phyloP scores from a whole-genome alignment of 371 early-diverging fungal species.

The Blastocladiella emersonii region DNA sequence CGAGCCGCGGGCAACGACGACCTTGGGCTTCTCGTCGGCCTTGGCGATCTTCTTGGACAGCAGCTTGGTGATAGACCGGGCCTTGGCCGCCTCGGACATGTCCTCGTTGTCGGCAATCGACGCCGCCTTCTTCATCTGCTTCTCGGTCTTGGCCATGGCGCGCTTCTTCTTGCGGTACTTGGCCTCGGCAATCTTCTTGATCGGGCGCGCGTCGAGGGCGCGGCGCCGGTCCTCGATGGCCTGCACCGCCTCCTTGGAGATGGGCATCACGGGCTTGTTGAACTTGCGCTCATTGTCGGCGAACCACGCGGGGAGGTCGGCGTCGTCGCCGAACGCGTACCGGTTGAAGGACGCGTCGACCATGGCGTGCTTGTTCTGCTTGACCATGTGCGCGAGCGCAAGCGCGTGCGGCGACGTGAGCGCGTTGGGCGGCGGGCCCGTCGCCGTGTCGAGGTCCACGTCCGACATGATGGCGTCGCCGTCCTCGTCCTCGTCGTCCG shows the following conservation, averaged over 20 bases:
- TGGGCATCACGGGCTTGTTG: constrained; percentile 73
- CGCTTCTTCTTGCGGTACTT: constrained; percentile 88
- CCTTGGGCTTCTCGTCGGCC: constrained; percentile 52
- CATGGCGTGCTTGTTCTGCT: constrained; percentile 40
- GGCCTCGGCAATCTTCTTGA: constrained; percentile 97
- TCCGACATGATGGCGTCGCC: constrained; percentile 48
- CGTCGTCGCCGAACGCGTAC: constrained; percentile 71
- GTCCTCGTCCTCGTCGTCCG: constrained; percentile 31
- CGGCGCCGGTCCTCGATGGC: constrained; percentile 61
- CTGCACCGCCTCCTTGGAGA: constrained; percentile 88
- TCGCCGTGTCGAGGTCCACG: constrained; percentile 32
- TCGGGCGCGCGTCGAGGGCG: constrained; percentile 87
- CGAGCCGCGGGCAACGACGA: constrained; percentile 82
- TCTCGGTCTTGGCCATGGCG: constrained; percentile 52
- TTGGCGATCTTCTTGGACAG: constrained; percentile 44
- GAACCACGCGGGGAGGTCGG: constrained; percentile 84
- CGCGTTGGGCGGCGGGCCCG: constrained; percentile 3
- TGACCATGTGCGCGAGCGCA: constrained; percentile 70
- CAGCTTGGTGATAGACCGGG: constrained; percentile 62
- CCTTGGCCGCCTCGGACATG: constrained; percentile 77
- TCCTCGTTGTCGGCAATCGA: constrained; percentile 73
- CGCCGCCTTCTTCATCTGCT: constrained; percentile 76
- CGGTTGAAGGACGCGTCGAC: constrained; percentile 83
- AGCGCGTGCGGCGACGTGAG: constrained; percentile 71
- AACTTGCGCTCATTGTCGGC: constrained; percentile 76